Evolutionary conservation across 1,284 basidiomycete genomes (phyloP).

Genomic region (Cryptococcus sp.): DNA sequence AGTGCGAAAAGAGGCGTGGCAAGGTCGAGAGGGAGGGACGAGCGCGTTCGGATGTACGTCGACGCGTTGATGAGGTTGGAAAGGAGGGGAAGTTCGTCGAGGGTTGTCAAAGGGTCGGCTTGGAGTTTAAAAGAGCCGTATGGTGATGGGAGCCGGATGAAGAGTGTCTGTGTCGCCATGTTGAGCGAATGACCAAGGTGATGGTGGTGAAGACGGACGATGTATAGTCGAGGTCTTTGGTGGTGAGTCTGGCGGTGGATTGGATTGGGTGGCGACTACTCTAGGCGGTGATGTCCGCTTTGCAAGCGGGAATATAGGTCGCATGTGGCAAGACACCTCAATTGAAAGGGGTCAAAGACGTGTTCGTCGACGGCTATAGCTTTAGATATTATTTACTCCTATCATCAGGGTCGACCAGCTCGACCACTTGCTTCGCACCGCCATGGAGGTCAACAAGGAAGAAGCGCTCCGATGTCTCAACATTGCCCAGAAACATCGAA

Average conservation of each 20-base stretch:
- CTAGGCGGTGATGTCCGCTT: no score
- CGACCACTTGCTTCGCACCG: no score
- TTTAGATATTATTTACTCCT: no score
- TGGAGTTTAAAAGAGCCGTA: slow-evolving; percentile 19
- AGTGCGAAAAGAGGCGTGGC: slow-evolving; percentile 17
- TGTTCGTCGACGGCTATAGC: no score
- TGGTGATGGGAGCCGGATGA: slow-evolving; percentile 23
- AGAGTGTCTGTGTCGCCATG: not conserved
- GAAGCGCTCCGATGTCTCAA: slow-evolving; percentile 73
- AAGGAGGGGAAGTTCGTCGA: slow-evolving; percentile 15
- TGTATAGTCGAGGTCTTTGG: no score
- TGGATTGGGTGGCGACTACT: no score
- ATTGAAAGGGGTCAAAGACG: no score
- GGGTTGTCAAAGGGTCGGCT: slow-evolving; percentile 14
- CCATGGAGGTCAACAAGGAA: slow-evolving; percentile 84
- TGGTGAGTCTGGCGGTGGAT: no score
- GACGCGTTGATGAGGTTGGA: slow-evolving; percentile 10
- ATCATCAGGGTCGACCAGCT: no score
- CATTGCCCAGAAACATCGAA: slow-evolving; percentile 69
- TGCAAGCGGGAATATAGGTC: no score
- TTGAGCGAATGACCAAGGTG: not conserved
- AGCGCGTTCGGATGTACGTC: slow-evolving; percentile 35
- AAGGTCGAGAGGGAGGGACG: slow-evolving; percentile 17
- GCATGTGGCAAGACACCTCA: no score
- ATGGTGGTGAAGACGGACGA: not conserved